Base-by-base conservation (phyloP, 2,329 filamentous ascomycete genomes). In the Diaporthe sp. region DNA sequence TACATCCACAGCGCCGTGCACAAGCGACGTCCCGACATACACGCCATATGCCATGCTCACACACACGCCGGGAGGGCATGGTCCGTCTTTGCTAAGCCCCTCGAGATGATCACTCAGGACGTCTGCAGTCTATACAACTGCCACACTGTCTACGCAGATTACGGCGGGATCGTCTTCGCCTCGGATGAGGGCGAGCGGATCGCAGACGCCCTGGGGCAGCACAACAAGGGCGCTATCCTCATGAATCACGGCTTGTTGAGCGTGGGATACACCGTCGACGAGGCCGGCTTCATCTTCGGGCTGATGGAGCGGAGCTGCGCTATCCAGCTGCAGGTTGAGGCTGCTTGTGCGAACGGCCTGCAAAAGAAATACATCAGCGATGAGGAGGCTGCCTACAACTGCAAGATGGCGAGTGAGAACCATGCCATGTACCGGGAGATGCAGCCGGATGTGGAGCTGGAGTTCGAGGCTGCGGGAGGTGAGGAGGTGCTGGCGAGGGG, bases 181-280 rank as follows among this genome's bases (percentile, higher is more conserved):
- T 77, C 90, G 84, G 80, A 94, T 72, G 93, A 95, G 80, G 92
- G 92, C 1, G 83, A 87, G 77, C 85, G 88, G 55, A 90, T 95
- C 76, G 92, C 92, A 2, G 84, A 84, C 15, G 89, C 92, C 0
- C 84, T 95, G 1, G 92, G 92, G 0, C 73, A 78, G 35, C 81
- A 85, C 0, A 89, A 89, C 77, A 93, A 88, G 80, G 92, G 87
- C 1, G 86, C 90, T 76, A 91, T 94, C 61, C 83, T 94, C 68
- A 86, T 92, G 77, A 95, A 94, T 80, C 93, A 95, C 82, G 93
- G 93, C 0, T 83, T 95, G 47, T 82, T 95, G 68, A 94, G 92
- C 0, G 92, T 94, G 0, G 93, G 93, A 5, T 79, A 82, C 9
- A 95, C 93, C 0, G 93, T 95, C 2, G 93, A 95, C 79, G 93